Evolutionary conservation across 1,139 yeast species (phyloP), one percentile per base, ranked within the genome.

Genomic region (Blastobotrys serpentis): DNA sequence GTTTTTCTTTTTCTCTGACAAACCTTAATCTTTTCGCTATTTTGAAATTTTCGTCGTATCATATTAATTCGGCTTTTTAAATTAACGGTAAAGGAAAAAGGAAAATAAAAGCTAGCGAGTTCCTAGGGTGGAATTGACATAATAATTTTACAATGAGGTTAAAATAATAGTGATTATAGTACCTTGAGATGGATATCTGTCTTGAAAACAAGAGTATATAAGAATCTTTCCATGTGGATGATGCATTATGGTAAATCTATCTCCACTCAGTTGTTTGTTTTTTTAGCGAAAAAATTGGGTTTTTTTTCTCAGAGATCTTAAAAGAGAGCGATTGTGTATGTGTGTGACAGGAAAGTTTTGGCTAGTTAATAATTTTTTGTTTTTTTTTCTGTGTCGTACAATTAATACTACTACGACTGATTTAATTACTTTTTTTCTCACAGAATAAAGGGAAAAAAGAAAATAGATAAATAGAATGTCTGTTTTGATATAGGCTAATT

Each of bases 11-110:
- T 29, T 11, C 13, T 6, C n/a, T 6, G 4, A 11, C 13, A 29
- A 29, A 29, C 32, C 32, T 29, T 29, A 29, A 29, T 29, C 32
- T 29, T 29, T 14, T 29, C 32, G 32, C 32, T 29, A 29, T 29
- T 29, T 29, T 6, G n/a, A 29, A 29, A 29, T 29, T 29, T 14
- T 29, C 32, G n/a, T 29, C 32, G 32, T 29, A 29, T 29, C 32
- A 29, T 29, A 29, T 29, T 29, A 29, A 29, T 29, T 29, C 32
- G 32, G 32, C 32, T 29, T 29, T 29, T 29, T 29, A 10, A 6
- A 11, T 6, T 11, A 11, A 29, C 32, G 32, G 32, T 29, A 29
- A 29, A 10, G 32, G 32, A 29, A 29, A 29, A 7, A 29, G 7
- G 13, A 29, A 29, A 29, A 29, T 11, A 29, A 4, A 11, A 11